Evolutionary conservation across 768 basidiomycete species (phyloP), one percentile per base, ranked within the genome.

Genomic region (Tylopilus rubrobrunneus): DNA sequence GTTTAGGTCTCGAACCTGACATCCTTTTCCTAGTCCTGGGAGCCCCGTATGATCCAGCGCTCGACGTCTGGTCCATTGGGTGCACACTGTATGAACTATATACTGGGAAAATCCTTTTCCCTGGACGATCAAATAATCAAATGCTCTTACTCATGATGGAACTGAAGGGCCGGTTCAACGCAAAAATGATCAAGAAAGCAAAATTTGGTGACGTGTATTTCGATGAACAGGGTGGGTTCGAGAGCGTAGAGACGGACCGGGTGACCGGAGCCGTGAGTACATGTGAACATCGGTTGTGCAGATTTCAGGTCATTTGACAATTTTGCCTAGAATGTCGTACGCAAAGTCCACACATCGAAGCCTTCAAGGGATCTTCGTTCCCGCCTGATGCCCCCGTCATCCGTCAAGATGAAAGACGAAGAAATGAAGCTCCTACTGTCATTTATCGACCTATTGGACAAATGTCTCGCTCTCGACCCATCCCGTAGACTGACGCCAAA

Each of bases 141-240:
- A 98, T 98, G 96, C 76, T 98, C 19, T 77, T 93, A 51, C 83
- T 91, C 52, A 97, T 98, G 89, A 98, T 98, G 94, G 96, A 98
- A 69, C 78, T 97, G 53, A 95, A 92, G 70, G 95, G 97, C 34
- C 81, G 93, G 46, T 90, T 98, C 74, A 95, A 92, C 65, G 78
- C 83, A 58, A 93, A 92, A 72, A 85, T 92, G 84, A 88, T 98
- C 70, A 97, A 96, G 74, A 92, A 88, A 67, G 90, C 90, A 1
- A 87, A 88, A 66, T 98, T 98, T 71, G 92, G 90, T 1, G 87
- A 92, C 47, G 72, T 88, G 62, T 96, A 94, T 65, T 99, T 98
- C 60, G 95, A 98, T 63, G 94, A 97, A 47, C 85, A 89, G 77
- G 86, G 89, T 46, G 88, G 82, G 28, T 98, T 98, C 62, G 77